Conservation (phyloP, 2,329 filamentous ascomycete genomes). For the Nemania serpens region DNA sequence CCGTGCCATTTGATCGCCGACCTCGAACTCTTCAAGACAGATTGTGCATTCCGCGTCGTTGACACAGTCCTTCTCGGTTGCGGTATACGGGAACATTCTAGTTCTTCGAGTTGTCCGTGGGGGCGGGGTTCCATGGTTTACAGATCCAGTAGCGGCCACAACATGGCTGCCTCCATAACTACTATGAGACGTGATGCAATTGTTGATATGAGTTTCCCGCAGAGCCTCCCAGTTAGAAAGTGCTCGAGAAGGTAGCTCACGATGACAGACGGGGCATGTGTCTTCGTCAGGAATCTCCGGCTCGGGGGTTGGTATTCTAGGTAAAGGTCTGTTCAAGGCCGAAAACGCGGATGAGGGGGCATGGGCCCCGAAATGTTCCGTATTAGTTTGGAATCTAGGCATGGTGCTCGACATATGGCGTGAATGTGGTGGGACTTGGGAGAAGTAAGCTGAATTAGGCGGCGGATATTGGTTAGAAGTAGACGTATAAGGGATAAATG, state of each 20-base stretch:
- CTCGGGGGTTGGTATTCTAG: conserved; percentile 40
- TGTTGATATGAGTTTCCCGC: conserved; percentile 62
- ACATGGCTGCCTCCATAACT: conserved; percentile 48
- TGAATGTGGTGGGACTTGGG: neutral
- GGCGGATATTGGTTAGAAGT: conserved; percentile 1
- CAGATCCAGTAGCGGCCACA: conserved; percentile 28
- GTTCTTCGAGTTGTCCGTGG: conserved; percentile 52
- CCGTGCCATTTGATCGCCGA: conserved; percentile 66
- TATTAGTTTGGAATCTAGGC: neutral
- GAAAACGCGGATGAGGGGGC: conserved; percentile 45
- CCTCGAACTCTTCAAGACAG: conserved; percentile 68
- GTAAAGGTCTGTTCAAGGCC: conserved; percentile 42
- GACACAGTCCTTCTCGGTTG: conserved; percentile 71
- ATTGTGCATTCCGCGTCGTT: conserved; percentile 71
- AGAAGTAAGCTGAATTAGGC: conserved; percentile 9
- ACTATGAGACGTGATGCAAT: conserved; percentile 62
- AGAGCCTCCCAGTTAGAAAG: conserved; percentile 59
- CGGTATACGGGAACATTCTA: conserved; percentile 66
- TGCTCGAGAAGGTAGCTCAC: conserved; percentile 65
- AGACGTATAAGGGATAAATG: conserved; percentile 8
- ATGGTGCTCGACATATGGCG: conserved; percentile 1
- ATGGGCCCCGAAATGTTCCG: conserved; percentile 1
- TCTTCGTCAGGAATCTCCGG: conserved; percentile 71
- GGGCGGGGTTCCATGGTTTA: conserved; percentile 36
- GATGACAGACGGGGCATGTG: conserved; percentile 77